Evolutionary conservation across 345 rosid genomes (phyloP), one percentile per base, ranked within the genome.

Genomic region (Camelina sativa): DNA sequence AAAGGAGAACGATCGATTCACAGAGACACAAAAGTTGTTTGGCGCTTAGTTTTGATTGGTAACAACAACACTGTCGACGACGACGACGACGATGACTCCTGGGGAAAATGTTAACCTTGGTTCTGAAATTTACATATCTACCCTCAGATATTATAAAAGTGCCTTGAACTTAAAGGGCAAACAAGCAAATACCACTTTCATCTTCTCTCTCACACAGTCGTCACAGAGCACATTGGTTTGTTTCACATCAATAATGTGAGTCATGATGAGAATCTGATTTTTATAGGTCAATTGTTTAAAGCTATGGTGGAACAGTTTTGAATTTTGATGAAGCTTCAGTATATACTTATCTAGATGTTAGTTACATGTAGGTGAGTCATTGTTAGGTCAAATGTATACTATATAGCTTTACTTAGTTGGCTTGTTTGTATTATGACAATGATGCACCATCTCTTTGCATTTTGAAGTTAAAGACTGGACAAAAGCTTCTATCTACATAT

Each of bases 401-500:
- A 11, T 40, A 11, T 40, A 43, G 37, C 37, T 25, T 25, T 23
- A 28, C 4, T 16, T 16, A 34, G 30, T 34, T 65, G n/a, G 55
- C 16, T 46, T 30, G 32, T 9, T 28, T 50, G 8, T 67, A 22
- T 22, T 52, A 28, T 28, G 30, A 28, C 30, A 38, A 67, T 55
- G 53, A 56, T 41, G 16, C 28, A 28, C 6, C 34, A 35, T 16
- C 11, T 19, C 38, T 47, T 20, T 59, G 35, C 7, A 10, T 32
- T 70, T 20, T 37, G 11, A 7, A 71, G 50, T n/a, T 60, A 47
- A 25, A 11, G 23, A 16, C 11, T 46, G 7, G 12, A 8, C 34
- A 35, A 35, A 34, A 19, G 13, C 17, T 35, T 51, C 20, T 59
- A 64, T 56, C 65, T 74, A 44, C 43, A 73, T 30, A 43, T 54